These are phyloP conservation scores for Gloeophyllum trabeum DNA, from an alignment of 768 basidiomycete species.

Conservation along the genomic window DNA sequence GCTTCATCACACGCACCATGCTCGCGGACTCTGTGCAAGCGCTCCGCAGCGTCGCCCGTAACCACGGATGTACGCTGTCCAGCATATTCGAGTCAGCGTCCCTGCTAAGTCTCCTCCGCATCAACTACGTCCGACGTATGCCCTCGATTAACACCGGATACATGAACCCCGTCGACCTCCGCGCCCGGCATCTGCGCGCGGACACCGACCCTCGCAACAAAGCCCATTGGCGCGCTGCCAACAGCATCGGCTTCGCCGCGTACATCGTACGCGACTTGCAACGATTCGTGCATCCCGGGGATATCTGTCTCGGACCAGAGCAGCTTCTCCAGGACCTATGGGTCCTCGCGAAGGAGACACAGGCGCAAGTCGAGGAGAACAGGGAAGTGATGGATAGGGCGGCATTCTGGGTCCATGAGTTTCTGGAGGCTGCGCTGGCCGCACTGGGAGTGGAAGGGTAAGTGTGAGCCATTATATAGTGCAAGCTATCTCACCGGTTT, in stretches of 20 bases:
- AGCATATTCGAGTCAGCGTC: no score
- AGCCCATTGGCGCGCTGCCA: not conserved
- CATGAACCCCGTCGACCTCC: not conserved
- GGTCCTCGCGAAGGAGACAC: not conserved
- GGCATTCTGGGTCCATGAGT: not conserved
- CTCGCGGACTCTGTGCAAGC: not conserved
- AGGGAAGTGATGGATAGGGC: not conserved
- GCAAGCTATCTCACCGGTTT: not conserved
- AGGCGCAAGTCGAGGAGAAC: not conserved
- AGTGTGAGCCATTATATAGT: not conserved
- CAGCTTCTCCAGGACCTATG: not conserved
- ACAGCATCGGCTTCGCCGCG: not conserved
- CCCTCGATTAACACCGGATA: no score
- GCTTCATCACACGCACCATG: not conserved
- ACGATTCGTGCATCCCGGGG: not conserved
- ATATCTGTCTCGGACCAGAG: no score
- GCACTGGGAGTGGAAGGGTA: not conserved
- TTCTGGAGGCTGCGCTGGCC: not conserved
- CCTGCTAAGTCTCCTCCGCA: no score
- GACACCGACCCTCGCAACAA: not conserved
- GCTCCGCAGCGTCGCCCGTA: not conserved
- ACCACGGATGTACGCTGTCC: not conserved
- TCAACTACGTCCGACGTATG: no score
- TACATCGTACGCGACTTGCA: not conserved
- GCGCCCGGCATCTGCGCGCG: not conserved